Evolutionary conservation across 2,329 filamentous ascomycete genomes (phyloP).

Genomic region (Aspergillus persii): DNA sequence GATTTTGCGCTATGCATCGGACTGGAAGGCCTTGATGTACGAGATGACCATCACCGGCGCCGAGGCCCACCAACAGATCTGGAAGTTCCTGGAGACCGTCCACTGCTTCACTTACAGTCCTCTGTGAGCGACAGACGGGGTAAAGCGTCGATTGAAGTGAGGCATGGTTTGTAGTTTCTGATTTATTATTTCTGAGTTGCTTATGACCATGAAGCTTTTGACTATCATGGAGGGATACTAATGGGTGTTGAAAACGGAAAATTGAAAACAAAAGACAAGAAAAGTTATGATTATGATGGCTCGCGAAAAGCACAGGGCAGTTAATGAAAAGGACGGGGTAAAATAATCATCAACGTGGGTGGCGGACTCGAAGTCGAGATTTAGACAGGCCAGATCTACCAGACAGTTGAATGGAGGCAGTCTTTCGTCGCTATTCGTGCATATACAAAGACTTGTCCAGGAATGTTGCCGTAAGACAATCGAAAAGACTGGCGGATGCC

Average conservation of each 20-base stretch:
- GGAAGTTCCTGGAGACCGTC: constrained; percentile 35
- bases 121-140: neutral
- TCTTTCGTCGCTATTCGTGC: neutral
- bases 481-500: neutral
- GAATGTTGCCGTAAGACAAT: neutral
- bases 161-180: neutral
- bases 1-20: constrained; percentile 32
- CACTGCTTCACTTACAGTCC: constrained; percentile 32
- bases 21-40: constrained; percentile 29
- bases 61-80: constrained; percentile 32
- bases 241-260: neutral
- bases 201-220: neutral
- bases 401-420: neutral
- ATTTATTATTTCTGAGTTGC: neutral
- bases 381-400: neutral
- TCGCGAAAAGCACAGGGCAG: too few species aligned
- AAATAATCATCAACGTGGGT: neutral
- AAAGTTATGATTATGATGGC: neutral
- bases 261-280: neutral
- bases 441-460: neutral
- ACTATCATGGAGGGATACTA: neutral
- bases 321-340: neutral
- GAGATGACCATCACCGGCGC: constrained; percentile 30
- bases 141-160: neutral
- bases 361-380: neutral